Evolutionary conservation across 176 grass and related monocot genomes (phyloP).

Genomic region (Triticum timopheevii): DNA sequence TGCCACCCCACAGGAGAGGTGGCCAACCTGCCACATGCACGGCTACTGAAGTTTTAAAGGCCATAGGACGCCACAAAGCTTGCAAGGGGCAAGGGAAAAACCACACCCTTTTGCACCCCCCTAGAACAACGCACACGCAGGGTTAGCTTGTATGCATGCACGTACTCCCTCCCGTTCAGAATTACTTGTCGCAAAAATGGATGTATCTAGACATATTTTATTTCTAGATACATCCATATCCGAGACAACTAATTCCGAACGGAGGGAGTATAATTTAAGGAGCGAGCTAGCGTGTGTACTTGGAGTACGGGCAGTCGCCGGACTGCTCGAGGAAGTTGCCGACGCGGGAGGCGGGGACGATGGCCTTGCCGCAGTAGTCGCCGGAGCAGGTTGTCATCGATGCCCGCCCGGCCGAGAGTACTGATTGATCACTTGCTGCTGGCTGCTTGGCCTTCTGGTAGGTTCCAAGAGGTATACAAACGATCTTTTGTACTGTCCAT

Average conservation of each 20-base stretch:
- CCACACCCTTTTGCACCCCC: too few relatives aligned
- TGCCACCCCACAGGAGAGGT: too few relatives aligned
- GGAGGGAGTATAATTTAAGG: background rate
- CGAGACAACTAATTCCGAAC: too few relatives aligned
- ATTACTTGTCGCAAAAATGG: too few relatives aligned
- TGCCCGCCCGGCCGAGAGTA: background rate
- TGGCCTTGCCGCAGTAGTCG: background rate
- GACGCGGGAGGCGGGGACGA: background rate
- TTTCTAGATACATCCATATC: too few relatives aligned
- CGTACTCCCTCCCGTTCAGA: background rate
- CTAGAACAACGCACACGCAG: too few relatives aligned
- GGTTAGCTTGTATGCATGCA: background rate
- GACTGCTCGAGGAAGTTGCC: background rate
- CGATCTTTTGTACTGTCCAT: background rate
- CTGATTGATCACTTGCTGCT: background rate
- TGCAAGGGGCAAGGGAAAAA: too few relatives aligned
- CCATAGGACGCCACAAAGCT: too few relatives aligned
- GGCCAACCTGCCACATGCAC: too few relatives aligned
- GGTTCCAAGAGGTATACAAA: background rate
- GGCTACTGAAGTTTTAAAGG: too few relatives aligned
- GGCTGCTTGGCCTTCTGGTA: background rate
- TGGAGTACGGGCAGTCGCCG: background rate
- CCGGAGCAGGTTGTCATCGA: background rate
- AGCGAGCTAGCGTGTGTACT: background rate
- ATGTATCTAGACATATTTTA: too few relatives aligned